Percentiles rank a stretch among this genome's conserved stretches.
phyloP scores from a whole-genome alignment of 2,329 filamentous ascomycete genomes.

The Fusarium marasasianum region DNA sequence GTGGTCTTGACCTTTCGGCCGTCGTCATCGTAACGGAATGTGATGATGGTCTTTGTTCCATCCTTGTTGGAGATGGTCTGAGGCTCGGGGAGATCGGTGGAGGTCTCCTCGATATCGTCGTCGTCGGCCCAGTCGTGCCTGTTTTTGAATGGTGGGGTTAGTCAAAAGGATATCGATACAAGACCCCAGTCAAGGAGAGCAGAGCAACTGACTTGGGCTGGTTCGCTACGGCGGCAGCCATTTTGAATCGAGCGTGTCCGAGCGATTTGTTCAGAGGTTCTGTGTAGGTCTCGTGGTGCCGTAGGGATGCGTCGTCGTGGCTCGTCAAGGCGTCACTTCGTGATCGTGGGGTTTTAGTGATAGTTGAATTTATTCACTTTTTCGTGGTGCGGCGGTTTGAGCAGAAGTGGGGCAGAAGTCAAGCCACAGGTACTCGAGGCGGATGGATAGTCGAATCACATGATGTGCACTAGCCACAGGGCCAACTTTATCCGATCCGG shows the following conservation, averaged over 20 bases:
- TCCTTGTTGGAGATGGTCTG: conserved; percentile 97
- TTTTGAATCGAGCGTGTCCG: conserved; percentile 44
- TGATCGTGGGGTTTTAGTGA: conserved; percentile 52
- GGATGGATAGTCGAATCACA: conserved; percentile 38
- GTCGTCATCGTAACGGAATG: conserved; percentile 89
- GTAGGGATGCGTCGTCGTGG: conserved; percentile 36
- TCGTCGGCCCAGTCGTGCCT: conserved; percentile 93
- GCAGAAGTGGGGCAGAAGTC: conserved; percentile 46
- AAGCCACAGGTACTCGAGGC: conserved; percentile 42
- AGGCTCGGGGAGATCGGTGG: conserved; percentile 77
- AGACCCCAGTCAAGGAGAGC: conserved; percentile 21
- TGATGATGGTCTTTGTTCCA: conserved; percentile 94
- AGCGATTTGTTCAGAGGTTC: conserved; percentile 19
- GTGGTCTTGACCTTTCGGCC: conserved; percentile 98
- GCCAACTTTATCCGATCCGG: conserved; percentile 22
- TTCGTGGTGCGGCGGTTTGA: conserved; percentile 52
- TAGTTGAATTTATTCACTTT: conserved; percentile 53
- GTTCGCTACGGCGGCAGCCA: conserved; percentile 52
- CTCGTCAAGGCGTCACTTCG: conserved; percentile 39
- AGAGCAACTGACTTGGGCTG: conserved; percentile 52
- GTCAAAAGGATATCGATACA: conserved; percentile 39
- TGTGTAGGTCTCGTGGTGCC: conserved; percentile 23
- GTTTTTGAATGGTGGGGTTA: conserved; percentile 52
- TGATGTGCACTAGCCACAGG: conserved; percentile 40
- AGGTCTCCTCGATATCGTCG: conserved; percentile 83